Base-by-base conservation (phyloP, 208 protist species). In the Crithidia thermophila region DNA sequence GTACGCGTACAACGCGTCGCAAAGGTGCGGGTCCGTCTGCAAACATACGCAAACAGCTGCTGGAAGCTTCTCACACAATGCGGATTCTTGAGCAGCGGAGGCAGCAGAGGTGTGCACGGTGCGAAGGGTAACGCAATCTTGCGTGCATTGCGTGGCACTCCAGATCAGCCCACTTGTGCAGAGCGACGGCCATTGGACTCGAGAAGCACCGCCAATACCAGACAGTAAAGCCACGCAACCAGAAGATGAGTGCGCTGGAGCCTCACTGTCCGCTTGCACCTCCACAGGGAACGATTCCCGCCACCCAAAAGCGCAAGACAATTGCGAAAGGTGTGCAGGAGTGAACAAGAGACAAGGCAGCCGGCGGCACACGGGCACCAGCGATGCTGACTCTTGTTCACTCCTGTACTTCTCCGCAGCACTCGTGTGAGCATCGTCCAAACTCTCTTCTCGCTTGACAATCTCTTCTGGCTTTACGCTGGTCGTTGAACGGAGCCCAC, bases 21-120 rank as follows among this genome's bases (percentile, higher is more conserved):
- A n/a, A 30, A 66, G 40, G 37, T 49, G 43, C 0, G 37, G 40
- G 37, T 68, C 60, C 21, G 60, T 51, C 11, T 49, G 59, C 60
- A 75, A 55, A 31, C 60, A 75, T 9, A 33, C 45, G 46, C 64
- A 66, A n/a, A n/a, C n/a, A n/a, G n/a, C n/a, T n/a, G n/a, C n/a
- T n/a, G n/a, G n/a, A n/a, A n/a, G n/a, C n/a, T n/a, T n/a, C n/a
- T n/a, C n/a, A n/a, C n/a, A n/a, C n/a, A n/a, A n/a, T n/a, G n/a
- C n/a, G n/a, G n/a, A n/a, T n/a, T n/a, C n/a, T n/a, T 39, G 25
- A 42, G 31, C 11, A 3, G 36, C 31, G 18, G 23, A n/a, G 10
- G 65, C 23, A 13, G 13, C n/a, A 21, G 49, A 39, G 28, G 28
- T 21, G 36, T 14, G 49, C 0, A 11, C 51, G 16, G 45, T 20